Conservation (phyloP, 2,329 filamentous ascomycete species). For the Exophiala dermatitidis region DNA sequence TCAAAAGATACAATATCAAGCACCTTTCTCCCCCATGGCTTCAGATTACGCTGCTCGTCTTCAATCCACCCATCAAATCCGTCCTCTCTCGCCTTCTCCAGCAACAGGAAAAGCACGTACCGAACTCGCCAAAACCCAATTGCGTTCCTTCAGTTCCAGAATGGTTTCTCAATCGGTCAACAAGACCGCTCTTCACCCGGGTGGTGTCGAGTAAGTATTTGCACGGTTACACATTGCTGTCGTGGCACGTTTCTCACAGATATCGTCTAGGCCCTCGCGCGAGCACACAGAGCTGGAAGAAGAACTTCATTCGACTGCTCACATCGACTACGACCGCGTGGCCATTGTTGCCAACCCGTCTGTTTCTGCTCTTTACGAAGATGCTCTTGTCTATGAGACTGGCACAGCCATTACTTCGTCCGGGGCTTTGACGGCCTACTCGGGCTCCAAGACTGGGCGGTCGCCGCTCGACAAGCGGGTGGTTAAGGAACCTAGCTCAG, state of each 20-base stretch:
- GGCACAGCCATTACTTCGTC: constrained; percentile 95
- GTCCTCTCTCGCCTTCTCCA: constrained; percentile 25
- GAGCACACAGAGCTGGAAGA: constrained; percentile 97
- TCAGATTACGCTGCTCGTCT: constrained; percentile 23
- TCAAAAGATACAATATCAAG: constrained; percentile 22
- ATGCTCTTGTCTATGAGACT: constrained; percentile 93
- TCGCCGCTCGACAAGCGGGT: constrained; percentile 97
- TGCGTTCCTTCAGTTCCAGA: constrained; percentile 21
- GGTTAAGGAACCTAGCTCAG: constrained; percentile 81
- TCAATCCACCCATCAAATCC: constrained; percentile 20
- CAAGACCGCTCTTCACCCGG: constrained; percentile 85
- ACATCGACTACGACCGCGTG: constrained; percentile 98
- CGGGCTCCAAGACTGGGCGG: constrained; percentile 93
- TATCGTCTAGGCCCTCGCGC: constrained; percentile 53
- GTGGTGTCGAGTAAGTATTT: constrained; percentile 73
- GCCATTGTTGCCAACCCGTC: constrained; percentile 95
- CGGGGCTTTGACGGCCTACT: constrained; percentile 94
- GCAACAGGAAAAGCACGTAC: constrained; percentile 23
- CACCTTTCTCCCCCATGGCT: constrained; percentile 14
- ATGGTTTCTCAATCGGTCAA: constrained; percentile 61
- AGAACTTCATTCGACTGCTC: constrained; percentile 91
- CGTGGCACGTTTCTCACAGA: neutral
- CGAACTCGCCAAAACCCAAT: constrained; percentile 23
- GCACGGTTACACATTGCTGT: constrained; percentile 4
- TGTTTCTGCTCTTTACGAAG: constrained; percentile 93